Evolutionary conservation across 441 rosid species (phyloP).

Genomic region (Lepidium campestre): DNA sequence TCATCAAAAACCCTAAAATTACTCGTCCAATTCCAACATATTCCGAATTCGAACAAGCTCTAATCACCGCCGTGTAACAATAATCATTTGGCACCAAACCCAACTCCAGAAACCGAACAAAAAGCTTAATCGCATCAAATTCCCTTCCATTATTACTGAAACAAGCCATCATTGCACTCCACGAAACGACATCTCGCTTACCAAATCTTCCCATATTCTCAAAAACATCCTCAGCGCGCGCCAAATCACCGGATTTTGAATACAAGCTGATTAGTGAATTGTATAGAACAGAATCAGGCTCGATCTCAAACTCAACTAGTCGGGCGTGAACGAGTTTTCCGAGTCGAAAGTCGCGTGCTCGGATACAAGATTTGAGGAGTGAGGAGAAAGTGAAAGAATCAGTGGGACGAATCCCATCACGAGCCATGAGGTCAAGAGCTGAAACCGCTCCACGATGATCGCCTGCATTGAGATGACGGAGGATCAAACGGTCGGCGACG

Average conservation of each 20-base stretch:
- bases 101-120: constrained; percentile 39
- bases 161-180: constrained; percentile 56
- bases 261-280: constrained; percentile 59
- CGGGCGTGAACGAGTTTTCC: constrained; percentile 42
- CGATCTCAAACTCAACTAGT: constrained; percentile 33
- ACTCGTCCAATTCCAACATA: constrained; percentile 26
- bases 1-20: constrained; percentile 40
- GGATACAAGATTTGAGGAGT: constrained; percentile 59
- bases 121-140: constrained; percentile 29
- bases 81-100: constrained; percentile 49
- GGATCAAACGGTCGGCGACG: constrained; percentile 31
- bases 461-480: constrained; percentile 40
- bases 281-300: constrained; percentile 42
- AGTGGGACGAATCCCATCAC: constrained; percentile 27
- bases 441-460: constrained; percentile 42
- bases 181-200: constrained; percentile 43
- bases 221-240: constrained; percentile 38
- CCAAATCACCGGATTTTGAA: constrained; percentile 41
- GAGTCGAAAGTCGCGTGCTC: constrained; percentile 43
- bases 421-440: constrained; percentile 38
- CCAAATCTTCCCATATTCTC: constrained; percentile 31
- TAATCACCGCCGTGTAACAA: constrained; percentile 44
- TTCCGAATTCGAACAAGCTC: constrained; percentile 42
- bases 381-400: constrained; percentile 45
- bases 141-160: constrained; percentile 34